phyloP scores from a whole-genome alignment of 129 eudicot genomes.

The carrot (Daucus carota) region DNA sequence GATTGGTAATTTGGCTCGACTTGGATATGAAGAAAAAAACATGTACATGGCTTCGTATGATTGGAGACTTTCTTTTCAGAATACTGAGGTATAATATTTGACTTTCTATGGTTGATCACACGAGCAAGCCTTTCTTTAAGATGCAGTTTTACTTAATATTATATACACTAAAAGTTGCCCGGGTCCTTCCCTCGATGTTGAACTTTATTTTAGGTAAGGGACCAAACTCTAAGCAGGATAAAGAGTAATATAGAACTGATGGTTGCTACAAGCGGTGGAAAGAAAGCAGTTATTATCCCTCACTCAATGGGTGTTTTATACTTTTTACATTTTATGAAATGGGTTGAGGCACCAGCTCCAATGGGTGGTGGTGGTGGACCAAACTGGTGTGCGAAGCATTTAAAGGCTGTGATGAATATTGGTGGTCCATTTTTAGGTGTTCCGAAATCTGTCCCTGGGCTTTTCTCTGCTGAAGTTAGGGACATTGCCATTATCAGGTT shows the following conservation, averaged over 20 bases:
- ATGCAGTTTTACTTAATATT: background rate
- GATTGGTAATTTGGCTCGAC: constrained; percentile 84
- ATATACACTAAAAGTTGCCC: background rate
- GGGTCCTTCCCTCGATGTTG: background rate
- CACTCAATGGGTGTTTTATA: constrained; percentile 96
- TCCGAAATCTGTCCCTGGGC: constrained; percentile 95
- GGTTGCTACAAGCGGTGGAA: constrained; percentile 92
- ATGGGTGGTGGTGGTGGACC: constrained; percentile 99
- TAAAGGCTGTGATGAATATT: constrained; percentile 89
- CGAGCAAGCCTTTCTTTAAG: background rate
- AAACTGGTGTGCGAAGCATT: constrained; percentile 92
- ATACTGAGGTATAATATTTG: constrained; percentile 64
- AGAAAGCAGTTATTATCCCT: constrained; percentile 85
- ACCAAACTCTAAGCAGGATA: constrained; percentile 84
- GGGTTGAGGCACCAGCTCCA: constrained; percentile 99
- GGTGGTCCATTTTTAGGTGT: constrained; percentile 98
- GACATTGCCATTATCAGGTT: constrained; percentile 96
- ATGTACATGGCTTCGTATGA: constrained; percentile 99
- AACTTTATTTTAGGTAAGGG: constrained; percentile 56
- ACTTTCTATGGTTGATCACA: constrained; percentile 3
- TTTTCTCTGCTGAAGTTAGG: constrained; percentile 92
- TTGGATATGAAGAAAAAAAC: constrained; percentile 88
- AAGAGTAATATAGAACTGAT: constrained; percentile 87
- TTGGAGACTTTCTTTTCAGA: constrained; percentile 94
- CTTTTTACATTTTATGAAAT: constrained; percentile 94